Evolutionary conservation across 371 early-diverging fungal genomes (phyloP).

Genomic region (Mucor piriformis): DNA sequence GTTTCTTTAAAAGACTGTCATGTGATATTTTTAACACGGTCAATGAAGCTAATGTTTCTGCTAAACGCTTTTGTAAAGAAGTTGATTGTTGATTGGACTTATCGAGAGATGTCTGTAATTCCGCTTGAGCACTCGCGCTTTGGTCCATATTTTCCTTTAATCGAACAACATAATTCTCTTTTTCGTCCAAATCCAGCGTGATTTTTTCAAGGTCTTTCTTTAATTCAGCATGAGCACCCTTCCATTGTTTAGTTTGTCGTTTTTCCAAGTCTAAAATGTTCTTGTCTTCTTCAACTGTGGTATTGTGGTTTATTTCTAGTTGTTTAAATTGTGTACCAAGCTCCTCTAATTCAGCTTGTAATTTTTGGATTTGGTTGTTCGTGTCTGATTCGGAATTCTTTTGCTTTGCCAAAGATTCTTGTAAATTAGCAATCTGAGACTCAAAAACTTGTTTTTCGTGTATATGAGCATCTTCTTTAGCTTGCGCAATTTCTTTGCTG

Average conservation of each 20-base stretch:
- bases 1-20: constrained; percentile 13
- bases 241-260: constrained; percentile 11
- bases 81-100: constrained; percentile 8
- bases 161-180: constrained; percentile 6
- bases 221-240: constrained; percentile 1
- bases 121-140: not conserved
- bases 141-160: not conserved
- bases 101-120: constrained; percentile 1
- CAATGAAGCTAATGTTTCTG: constrained; percentile 20
- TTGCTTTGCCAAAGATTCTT: constrained; percentile 7
- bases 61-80: constrained; percentile 9
- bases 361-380: not conserved
- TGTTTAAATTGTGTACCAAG: not conserved
- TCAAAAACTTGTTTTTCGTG: constrained; percentile 13
- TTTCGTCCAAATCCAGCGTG: constrained; percentile 7
- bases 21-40: constrained; percentile 19
- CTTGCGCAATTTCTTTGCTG: constrained; percentile 44
- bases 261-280: constrained; percentile 2
- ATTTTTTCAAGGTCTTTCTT: constrained; percentile 14
- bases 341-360: constrained; percentile 9
- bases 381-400: not conserved
- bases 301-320: not conserved
- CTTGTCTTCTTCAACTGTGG: not conserved
- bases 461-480: constrained; percentile 31
- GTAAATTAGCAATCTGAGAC: constrained; percentile 21